Percentiles rank a stretch among this genome's conserved stretches.
These are phyloP conservation scores for Chlorella sp. DNA, from an alignment of 139 green algal genomes.

Conservation along the genomic window DNA sequence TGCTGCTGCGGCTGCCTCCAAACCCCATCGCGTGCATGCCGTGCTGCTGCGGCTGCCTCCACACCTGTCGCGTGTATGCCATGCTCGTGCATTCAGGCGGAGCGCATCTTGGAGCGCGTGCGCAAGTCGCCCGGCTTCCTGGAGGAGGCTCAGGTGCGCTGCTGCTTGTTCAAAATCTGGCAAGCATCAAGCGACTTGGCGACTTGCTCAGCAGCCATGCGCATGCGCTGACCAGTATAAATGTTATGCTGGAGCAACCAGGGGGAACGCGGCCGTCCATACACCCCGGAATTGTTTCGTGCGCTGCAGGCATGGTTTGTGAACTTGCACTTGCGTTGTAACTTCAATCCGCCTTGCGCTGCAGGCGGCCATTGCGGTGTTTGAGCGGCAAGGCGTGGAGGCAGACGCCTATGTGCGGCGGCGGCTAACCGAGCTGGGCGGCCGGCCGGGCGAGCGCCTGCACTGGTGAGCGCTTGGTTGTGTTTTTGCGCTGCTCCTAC, in stretches of 20 bases:
- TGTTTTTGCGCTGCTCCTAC: not conserved
- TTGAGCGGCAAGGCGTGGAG: conserved; percentile 29
- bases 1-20: no score
- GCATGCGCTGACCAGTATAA: no score
- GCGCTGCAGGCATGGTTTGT: no score
- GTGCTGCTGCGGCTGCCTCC: not conserved
- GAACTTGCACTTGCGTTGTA: not conserved
- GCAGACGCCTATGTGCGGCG: conserved; percentile 31
- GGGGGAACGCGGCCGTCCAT: no score
- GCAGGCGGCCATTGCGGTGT: conserved; percentile 31
- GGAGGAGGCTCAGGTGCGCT: conserved; percentile 19
- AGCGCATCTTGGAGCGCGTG: conserved; percentile 41
- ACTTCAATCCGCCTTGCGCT: not conserved
- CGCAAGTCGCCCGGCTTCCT: conserved; percentile 38
- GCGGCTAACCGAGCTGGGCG: conserved; percentile 10
- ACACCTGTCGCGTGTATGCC: no score
- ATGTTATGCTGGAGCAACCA: no score
- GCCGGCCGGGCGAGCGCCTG: not conserved
- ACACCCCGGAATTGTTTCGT: no score
- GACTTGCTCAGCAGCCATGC: no score
- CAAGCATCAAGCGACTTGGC: no score
- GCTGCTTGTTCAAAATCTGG: not conserved
- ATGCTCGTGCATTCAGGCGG: conserved; percentile 1
- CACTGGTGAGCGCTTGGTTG: not conserved
- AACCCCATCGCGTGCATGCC: no score